Evolutionary conservation across 306 rosid genomes (phyloP), one percentile per base, ranked within the genome.

Genomic region (Begonia loranthoides): DNA sequence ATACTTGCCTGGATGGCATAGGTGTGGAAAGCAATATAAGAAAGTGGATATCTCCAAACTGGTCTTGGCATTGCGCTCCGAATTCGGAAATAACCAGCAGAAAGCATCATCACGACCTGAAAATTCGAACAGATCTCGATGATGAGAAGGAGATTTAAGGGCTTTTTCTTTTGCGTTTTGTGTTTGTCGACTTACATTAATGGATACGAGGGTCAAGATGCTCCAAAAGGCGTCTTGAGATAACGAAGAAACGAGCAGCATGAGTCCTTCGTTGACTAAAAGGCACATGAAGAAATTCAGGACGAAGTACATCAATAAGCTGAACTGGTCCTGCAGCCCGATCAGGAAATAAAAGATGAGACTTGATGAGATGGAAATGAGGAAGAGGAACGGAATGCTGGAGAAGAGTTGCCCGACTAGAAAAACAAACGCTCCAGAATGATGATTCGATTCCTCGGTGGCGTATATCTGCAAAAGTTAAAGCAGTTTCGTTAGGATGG

Each of bases 221-320:
- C 85, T 83, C 93, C 94, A 76, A 64, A 76, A 92, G 64, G 81
- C 78, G 52, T 92, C 85, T 69, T 58, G 79, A 79, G 86, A 83
- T 59, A 86, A 55, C 15, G 93, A 69, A 65, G 74, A 78, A 52
- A 80, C 68, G 45, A 84, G 66, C 9, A 92, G 86, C 79, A 92
- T 81, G 43, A 92, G 56, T 55, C 99, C 99, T 73, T 92, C 99
- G n/a, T 86, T 92, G 41, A 92, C 79, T 55, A 92, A 56, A 66
- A 92, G 74, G 64, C 86, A 74, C 82, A 83, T 71, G 76, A 92
- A 92, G 75, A 86, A 78, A 60, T 92, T 92, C 64, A 86, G 84
- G 83, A 86, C 94, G 13, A 92, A 92, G 87, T 92, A 92, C 99
- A 92, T 92, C 66, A 92, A 73, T 80, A 92, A 76, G 75, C 88